Evolutionary conservation across 768 basidiomycete species (phyloP).

Genomic region (Serendipita sp.): DNA sequence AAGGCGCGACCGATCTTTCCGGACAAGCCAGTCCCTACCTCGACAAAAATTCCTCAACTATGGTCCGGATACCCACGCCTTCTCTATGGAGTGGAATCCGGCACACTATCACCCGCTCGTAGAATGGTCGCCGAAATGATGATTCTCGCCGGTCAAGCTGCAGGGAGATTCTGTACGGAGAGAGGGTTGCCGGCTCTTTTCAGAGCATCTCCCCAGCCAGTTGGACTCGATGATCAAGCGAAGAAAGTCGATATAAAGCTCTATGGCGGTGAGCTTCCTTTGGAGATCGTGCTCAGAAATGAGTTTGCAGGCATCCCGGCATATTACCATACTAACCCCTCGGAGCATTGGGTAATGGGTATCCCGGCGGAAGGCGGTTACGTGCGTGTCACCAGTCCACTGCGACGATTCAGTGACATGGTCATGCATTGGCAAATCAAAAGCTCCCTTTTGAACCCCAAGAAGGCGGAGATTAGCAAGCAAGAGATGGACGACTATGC

Average conservation of each 20-base stretch:
- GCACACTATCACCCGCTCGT: conserved; percentile 30
- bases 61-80: conserved; percentile 38
- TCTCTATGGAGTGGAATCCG: conserved; percentile 28
- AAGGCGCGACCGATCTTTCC: conserved; percentile 18
- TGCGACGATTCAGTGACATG: conserved; percentile 73
- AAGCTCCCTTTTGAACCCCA: conserved; percentile 30
- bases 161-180: conserved; percentile 55
- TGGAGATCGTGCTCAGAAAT: background rate
- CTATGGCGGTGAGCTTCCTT: conserved; percentile 8
- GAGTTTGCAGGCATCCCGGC: conserved; percentile 18
- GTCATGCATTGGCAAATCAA: conserved; percentile 91
- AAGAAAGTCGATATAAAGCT: conserved; percentile 4
- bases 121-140: conserved; percentile 60
- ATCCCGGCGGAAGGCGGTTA: conserved; percentile 54
- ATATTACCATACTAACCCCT: conserved; percentile 36
- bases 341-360: conserved; percentile 53
- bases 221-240: conserved; percentile 13
- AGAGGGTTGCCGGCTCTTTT: conserved; percentile 47
- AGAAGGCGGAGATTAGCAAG: conserved; percentile 20
- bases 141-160: conserved; percentile 61
- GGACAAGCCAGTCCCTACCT: conserved; percentile 18
- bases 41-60: conserved; percentile 7
- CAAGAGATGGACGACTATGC: conserved; percentile 33
- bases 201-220: conserved; percentile 26
- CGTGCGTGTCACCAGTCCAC: conserved; percentile 65